phyloP scores from a whole-genome alignment of 495 filamentous ascomycete genomes.

The Tuber calosporum region DNA sequence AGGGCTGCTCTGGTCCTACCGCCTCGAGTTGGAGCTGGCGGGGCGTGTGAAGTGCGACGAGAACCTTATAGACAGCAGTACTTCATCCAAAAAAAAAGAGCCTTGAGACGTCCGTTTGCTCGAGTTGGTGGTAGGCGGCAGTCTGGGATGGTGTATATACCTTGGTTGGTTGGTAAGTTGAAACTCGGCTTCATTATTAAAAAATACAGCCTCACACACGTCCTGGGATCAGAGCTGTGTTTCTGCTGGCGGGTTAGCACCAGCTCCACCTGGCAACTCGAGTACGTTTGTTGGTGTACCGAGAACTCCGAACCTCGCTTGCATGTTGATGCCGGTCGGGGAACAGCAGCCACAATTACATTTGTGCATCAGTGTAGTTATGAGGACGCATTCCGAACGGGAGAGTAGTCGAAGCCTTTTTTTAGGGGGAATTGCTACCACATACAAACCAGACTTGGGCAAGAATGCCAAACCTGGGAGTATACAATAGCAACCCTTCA shows the following conservation, averaged over 20 bases:
- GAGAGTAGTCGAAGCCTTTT: background rate
- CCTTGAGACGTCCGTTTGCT: background rate
- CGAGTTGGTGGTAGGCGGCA: background rate
- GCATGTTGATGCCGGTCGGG: background rate
- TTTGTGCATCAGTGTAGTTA: background rate
- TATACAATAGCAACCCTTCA: background rate
- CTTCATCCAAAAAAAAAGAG: background rate
- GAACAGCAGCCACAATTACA: background rate
- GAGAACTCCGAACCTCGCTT: background rate
- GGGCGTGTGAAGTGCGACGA: background rate
- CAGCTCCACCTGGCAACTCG: background rate
- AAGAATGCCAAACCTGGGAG: slow-evolving; percentile 8
- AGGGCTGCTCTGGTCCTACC: background rate
- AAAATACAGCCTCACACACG: background rate
- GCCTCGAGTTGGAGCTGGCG: background rate
- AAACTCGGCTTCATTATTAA: background rate
- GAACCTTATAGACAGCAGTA: background rate
- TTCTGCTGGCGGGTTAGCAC: background rate
- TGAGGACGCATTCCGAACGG: background rate
- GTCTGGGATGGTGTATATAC: background rate
- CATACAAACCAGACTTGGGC: background rate
- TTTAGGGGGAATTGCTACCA: background rate
- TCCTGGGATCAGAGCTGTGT: background rate
- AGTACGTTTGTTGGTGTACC: background rate
- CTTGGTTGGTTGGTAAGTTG: background rate